Base-by-base conservation (phyloP, 495 filamentous ascomycete genomes). In the Aspergillus campestris region DNA sequence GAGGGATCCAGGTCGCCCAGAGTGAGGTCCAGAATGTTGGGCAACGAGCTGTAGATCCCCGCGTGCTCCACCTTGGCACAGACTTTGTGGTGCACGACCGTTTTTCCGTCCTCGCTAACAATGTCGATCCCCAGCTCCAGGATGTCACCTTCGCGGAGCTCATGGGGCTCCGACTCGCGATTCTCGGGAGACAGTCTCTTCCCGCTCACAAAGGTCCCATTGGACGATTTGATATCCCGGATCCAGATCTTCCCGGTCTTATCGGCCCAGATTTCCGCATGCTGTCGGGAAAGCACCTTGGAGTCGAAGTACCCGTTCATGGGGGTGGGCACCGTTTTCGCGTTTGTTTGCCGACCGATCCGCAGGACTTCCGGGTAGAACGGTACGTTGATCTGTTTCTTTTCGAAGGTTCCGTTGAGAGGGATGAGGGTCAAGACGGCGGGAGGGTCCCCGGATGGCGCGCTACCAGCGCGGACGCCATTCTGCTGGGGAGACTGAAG, bases 201-300 rank as follows among this genome's bases (percentile, higher is more conserved):
- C n/a, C 87, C 89, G 48, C 96, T 98, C 42, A 98, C 90, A 64
- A 98, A 98, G 0, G 92, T 98, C 34, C 92, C 92, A 56, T 98
- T 98, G 3, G 92, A 97, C 4, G 92, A 97, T 62, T 95, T 97
- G 51, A 98, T 84, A 67, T 98, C 92, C 31, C 89, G 81, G 54
- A 98, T 97, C 81, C 82, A 97, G 42, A 98, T 81, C 58, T 92
- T 94, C 10, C 92, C 91, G 50, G 74, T 76, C 45, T 81, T 75
- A 41, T 96, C 89, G 15, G 91, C 91, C 87, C 88, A 98, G 12
- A 97, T 80, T 51, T 98, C 92, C 11, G 92, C 92, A 66, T 98
- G 92, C 62, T 95, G 90, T 47, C 92, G 75, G 31, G 91, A 96
- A 10, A 98, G 77, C 31, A 98, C 92, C 59, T 98, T 98, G 12